phyloP scores from a whole-genome alignment of 352 stramenopile genomes.

The Phytophthora boehmeriae region DNA sequence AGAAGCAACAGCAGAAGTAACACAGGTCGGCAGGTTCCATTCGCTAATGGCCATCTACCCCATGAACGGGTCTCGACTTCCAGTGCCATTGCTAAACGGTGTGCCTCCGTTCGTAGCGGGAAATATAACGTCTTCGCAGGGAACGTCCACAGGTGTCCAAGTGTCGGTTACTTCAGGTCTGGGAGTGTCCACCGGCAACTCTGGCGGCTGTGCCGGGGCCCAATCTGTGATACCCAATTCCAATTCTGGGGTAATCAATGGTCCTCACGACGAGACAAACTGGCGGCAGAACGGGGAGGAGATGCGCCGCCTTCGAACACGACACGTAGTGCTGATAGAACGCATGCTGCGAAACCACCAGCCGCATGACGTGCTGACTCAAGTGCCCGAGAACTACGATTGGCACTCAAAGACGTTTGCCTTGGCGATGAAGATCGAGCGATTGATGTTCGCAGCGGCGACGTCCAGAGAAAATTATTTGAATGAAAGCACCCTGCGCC shows the following conservation, averaged over 20 bases:
- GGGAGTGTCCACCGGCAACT: background rate
- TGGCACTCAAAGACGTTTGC: slow-evolving; percentile 67
- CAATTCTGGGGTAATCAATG: background rate
- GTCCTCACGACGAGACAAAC: slow-evolving; percentile 10
- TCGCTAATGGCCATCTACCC: slow-evolving; percentile 26
- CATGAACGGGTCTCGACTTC: slow-evolving; percentile 32
- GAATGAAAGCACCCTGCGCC: slow-evolving; percentile 55
- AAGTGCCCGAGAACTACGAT: slow-evolving; percentile 64
- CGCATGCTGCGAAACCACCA: slow-evolving; percentile 61
- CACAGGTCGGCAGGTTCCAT: background rate
- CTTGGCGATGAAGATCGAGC: slow-evolving; percentile 67
- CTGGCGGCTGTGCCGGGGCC: background rate
- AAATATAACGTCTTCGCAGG: slow-evolving; percentile 15
- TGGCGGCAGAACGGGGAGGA: slow-evolving; percentile 38
- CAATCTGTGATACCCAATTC: slow-evolving; percentile 4
- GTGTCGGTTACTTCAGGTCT: slow-evolving; percentile 2
- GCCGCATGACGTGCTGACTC: slow-evolving; percentile 62
- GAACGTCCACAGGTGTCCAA: slow-evolving; percentile 10
- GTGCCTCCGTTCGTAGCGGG: slow-evolving; percentile 14
- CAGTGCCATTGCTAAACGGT: slow-evolving; percentile 21
- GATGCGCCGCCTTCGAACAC: slow-evolving; percentile 45
- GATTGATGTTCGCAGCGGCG: slow-evolving; percentile 65
- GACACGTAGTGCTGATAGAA: slow-evolving; percentile 55
- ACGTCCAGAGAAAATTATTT: slow-evolving; percentile 61
- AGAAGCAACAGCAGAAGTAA: background rate